phyloP scores from a whole-genome alignment of 2,329 filamentous ascomycete genomes.

The Penicillium thymicola region DNA sequence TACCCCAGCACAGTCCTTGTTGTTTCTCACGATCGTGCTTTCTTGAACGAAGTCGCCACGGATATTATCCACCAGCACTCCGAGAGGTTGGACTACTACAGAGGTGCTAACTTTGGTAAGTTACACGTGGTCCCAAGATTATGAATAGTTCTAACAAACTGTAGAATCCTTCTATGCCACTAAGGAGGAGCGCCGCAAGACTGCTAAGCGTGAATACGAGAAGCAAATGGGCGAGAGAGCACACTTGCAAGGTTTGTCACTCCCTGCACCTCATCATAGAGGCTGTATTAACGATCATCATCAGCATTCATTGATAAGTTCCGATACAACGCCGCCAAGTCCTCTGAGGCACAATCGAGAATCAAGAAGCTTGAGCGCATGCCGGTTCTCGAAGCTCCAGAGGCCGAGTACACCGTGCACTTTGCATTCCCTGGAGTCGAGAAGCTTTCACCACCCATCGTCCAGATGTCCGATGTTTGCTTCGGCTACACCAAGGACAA shows the following conservation, averaged over 20 bases:
- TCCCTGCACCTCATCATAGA: neutral
- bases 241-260: conserved; percentile 67
- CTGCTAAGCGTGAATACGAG: conserved; percentile 94
- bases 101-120: conserved; percentile 80
- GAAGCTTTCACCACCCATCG: conserved; percentile 94
- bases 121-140: conserved; percentile 7
- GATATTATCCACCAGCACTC: conserved; percentile 99
- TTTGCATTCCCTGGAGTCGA: conserved; percentile 98
- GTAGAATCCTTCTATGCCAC: conserved; percentile 91
- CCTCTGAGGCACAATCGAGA: conserved; percentile 93
- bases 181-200: conserved; percentile 95
- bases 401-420: conserved; percentile 91
- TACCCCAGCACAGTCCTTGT: conserved; percentile 96
- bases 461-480: conserved; percentile 89
- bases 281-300: conserved; percentile 4
- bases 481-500: conserved; percentile 86
- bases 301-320: conserved; percentile 97
- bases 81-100: conserved; percentile 96
- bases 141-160: conserved; percentile 18
- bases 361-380: conserved; percentile 99
- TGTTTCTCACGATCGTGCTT: conserved; percentile 97
- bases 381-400: conserved; percentile 84
- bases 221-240: conserved; percentile 94
- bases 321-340: conserved; percentile 98
- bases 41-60: conserved; percentile 98